Evolutionary conservation across 768 basidiomycete genomes (phyloP).

Genomic region (Hygrophorus russula): DNA sequence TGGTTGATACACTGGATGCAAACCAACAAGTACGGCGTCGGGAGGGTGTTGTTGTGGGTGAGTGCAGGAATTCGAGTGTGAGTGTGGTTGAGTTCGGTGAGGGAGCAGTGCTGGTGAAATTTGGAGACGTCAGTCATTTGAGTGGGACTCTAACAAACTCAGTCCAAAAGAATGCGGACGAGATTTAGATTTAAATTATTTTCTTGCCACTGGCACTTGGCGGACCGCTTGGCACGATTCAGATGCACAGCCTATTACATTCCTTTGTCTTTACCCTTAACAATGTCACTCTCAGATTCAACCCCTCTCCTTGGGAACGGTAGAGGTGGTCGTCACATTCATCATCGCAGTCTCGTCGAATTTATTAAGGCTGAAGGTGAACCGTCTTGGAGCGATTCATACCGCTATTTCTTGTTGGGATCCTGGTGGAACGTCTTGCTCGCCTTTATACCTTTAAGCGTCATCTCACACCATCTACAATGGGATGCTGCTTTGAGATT

Average conservation of each 20-base stretch:
- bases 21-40: conserved; percentile 26
- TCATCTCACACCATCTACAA: conserved; percentile 47
- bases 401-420: conserved; percentile 47
- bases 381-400: conserved; percentile 49
- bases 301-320: conserved; percentile 37
- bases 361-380: conserved; percentile 50
- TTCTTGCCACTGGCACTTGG: too few species aligned
- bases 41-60: conserved; percentile 21
- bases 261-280: conserved; percentile 6
- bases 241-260: too few species aligned
- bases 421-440: conserved; percentile 71
- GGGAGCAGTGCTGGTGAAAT: conserved; percentile 34
- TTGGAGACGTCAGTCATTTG: conserved; percentile 48
- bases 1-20: conserved; percentile 37
- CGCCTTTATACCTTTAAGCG: conserved; percentile 67
- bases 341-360: conserved; percentile 24
- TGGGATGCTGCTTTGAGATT: conserved; percentile 78
- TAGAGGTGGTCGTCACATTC: conserved; percentile 10
- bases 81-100: conserved; percentile 37
- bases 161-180: conserved; percentile 45
- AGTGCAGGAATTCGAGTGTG: conserved; percentile 44
- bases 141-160: conserved; percentile 18
- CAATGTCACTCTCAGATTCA: conserved; percentile 32
- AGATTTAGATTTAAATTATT: conserved; percentile 9
- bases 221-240: too few species aligned